Evolutionary conservation across 2,329 filamentous ascomycete genomes (phyloP), one percentile per base, ranked within the genome.

Genomic region (Blumeria hordei): DNA sequence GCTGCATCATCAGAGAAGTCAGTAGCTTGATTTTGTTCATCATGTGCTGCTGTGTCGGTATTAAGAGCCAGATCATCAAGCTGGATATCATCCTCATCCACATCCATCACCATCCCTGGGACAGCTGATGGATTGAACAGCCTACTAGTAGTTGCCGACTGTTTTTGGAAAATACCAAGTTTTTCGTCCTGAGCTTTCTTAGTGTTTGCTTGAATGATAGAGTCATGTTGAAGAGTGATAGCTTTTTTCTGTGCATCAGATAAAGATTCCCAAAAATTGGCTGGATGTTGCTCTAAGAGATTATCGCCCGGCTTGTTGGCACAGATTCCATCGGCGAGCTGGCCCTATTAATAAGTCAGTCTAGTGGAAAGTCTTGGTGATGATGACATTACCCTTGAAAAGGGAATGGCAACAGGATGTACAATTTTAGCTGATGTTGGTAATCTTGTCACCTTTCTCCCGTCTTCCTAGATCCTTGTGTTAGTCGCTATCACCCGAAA

Each of bases 261-360:
- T 41, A 58, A 56, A 43, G 50, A 54, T 7, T 36, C 12, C 60
- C 59, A 61, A 53, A 55, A 58, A 51, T 62, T 61, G 18, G 57
- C 54, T 5, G 61, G 61, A 54, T 63, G 61, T 54, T 61, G 61
- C 51, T 62, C 58, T 47, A 55, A 54, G 14, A 58, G 55, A 44
- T 55, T 59, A 39, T 60, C 59, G 16, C 58, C 58, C 14, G 43
- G 14, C 4, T 53, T 53, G 16, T 21, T 34, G 8, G 34, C 28
- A 41, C 9, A 53, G 11, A 39, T 41, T 21, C 16, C 36, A 16
- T 53, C 51, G 21, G 51, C 51, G 28, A 53, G 33, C n/a, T 53
- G 51, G 10, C 34, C 51, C 51, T 53, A 53, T 11, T 41, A 5
- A 39, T 21, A 39, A 21, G 39, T 18, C 12, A 21, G 16, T 21